These are phyloP conservation scores for Dovyalis caffra DNA, from an alignment of 345 rosid genomes.

Conservation along the genomic window DNA sequence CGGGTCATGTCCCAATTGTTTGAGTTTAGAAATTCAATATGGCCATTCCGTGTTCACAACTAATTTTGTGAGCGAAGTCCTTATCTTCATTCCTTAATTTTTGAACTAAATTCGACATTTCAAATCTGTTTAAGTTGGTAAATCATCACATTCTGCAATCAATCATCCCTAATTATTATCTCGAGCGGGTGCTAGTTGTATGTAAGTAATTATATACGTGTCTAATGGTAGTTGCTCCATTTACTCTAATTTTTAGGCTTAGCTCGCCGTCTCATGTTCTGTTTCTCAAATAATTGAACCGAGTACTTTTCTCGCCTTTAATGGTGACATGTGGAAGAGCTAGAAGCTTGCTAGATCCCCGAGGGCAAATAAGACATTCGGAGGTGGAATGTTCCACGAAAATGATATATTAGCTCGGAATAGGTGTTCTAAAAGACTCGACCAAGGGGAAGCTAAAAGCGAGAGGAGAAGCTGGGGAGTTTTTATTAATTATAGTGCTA, in stretches of 20 bases:
- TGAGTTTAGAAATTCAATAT: too few relatives aligned
- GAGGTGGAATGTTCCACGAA: constrained; percentile 6
- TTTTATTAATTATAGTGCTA: not conserved
- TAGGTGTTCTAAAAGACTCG: not conserved
- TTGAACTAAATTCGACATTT: too few relatives aligned
- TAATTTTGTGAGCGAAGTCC: too few relatives aligned
- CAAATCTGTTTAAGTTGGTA: not conserved
- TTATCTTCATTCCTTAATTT: too few relatives aligned
- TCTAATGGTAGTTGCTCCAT: too few relatives aligned
- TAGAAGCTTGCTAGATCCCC: not conserved
- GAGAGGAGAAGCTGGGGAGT: not conserved
- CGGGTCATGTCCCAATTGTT: too few relatives aligned
- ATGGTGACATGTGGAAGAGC: not conserved
- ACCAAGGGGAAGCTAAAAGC: not conserved
- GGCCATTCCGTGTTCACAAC: too few relatives aligned
- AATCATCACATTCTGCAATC: not conserved
- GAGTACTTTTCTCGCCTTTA: not conserved
- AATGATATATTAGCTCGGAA: constrained; percentile 8
- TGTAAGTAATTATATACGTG: too few relatives aligned
- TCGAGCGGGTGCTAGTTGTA: not conserved
- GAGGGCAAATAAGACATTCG: not conserved
- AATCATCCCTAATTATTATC: not conserved
- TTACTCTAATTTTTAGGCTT: too few relatives aligned
- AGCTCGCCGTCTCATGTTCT: too few relatives aligned
- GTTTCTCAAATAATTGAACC: not conserved